These are phyloP conservation scores for Plasmopara viticola DNA, from an alignment of 352 stramenopile genomes.

Conservation along the genomic window DNA sequence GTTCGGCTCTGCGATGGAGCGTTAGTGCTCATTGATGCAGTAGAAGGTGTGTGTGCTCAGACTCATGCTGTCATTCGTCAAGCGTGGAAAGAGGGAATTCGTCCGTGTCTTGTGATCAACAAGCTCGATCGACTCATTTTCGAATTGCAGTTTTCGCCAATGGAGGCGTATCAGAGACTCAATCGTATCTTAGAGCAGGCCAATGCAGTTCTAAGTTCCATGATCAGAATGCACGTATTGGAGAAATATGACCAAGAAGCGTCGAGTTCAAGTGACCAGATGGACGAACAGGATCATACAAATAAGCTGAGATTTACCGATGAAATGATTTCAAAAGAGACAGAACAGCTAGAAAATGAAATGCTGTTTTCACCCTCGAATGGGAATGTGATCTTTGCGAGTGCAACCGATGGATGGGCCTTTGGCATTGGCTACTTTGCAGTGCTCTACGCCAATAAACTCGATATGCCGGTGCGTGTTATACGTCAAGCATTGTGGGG, in stretches of 20 bases:
- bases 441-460: slow-evolving; percentile 61
- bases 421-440: slow-evolving; percentile 86
- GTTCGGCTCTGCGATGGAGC: slow-evolving; percentile 92
- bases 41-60: slow-evolving; percentile 94
- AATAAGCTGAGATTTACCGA: slow-evolving; percentile 26
- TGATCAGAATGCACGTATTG: slow-evolving; percentile 75
- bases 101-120: slow-evolving; percentile 94
- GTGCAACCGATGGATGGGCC: slow-evolving; percentile 88
- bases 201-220: slow-evolving; percentile 77
- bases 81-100: slow-evolving; percentile 91
- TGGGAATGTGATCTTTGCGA: slow-evolving; percentile 92
- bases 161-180: slow-evolving; percentile 91
- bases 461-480: slow-evolving; percentile 51
- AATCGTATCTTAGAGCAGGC: slow-evolving; percentile 89
- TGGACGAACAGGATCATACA: neutral
- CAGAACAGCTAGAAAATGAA: slow-evolving; percentile 56
- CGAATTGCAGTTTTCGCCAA: slow-evolving; percentile 87
- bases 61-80: slow-evolving; percentile 89
- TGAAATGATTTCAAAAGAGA: slow-evolving; percentile 60
- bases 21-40: slow-evolving; percentile 93
- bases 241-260: slow-evolving; percentile 48
- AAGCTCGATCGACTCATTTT: slow-evolving; percentile 95
- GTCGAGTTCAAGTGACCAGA: neutral
- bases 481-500: slow-evolving; percentile 87
- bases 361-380: slow-evolving; percentile 81